Evolutionary conservation across 2,329 filamentous ascomycete genomes (phyloP), one percentile per base, ranked within the genome.

Genomic region (Hymenoscyphus scutula): DNA sequence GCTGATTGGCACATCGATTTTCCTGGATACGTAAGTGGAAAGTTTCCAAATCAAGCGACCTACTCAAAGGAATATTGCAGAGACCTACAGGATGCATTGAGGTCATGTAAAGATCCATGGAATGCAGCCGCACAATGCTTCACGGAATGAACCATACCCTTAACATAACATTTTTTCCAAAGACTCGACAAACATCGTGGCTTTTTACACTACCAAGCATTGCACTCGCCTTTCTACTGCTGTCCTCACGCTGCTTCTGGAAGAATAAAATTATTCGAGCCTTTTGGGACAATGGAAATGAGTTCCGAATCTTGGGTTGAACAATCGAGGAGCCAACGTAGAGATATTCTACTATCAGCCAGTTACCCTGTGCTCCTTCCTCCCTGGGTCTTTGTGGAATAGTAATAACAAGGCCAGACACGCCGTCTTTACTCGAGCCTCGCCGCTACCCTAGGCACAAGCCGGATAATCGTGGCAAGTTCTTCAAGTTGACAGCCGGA

Each of bases 401-500:
- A 58, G 64, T 62, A 58, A 57, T 45, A 64, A 59, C 59, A 56
- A 37, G 56, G 48, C 65, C 61, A 45, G 56, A 63, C 56, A 62
- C 34, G 60, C 56, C 23, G 1, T 64, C 29, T 29, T 30, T 23
- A 19, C 23, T 38, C 48, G 37, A 59, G 56, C 34, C 62, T 60
- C 63, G 61, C 59, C 59, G 56, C 64, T 10, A 23, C 51, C 56
- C 27, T 34, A 30, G 23, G 53, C 59, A 64, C 59, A 59, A 64
- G 60, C 60, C 56, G 56, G 58, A 59, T 64, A 38, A 48, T 58
- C 59, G 60, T 60, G 60, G 60, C 41, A 23, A 34, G 23, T 30
- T 58, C 57, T 60, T 38, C 58, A 64, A 64, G 62, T 61, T 64
- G 63, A 60, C 54, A 62, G 66, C 65, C 67, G 64, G 67, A 48